Evolutionary conservation across 805 yeast species (phyloP), one percentile per base, ranked within the genome.

Genomic region (Lipomyces japonicus): DNA sequence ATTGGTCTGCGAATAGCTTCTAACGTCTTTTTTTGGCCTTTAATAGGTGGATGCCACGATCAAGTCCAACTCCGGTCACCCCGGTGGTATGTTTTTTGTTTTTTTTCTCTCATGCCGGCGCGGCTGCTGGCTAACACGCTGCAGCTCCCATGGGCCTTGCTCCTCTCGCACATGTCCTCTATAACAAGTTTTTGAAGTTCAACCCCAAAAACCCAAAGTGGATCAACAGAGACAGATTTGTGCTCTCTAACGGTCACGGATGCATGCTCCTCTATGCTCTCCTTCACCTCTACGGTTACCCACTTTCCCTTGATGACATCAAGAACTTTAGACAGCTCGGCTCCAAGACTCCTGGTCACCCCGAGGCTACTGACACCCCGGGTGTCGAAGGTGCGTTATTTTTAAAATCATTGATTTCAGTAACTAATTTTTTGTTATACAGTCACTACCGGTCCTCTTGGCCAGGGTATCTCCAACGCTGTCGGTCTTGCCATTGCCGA

Each of bases 271-370:
- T 87, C 68, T 91, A 91, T 79, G 74, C 90, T 35, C 69, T 91
- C 72, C 76, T 91, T 65, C 93, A 86, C 70, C 75, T 93, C 64
- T 81, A 80, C 66, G 97, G 97, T 55, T 91, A 80, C 76, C 84
- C 79, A 64, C 73, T 82, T 67, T 65, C 86, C 50, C 70, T 91
- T 60, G 95, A 88, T 40, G 97, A 91, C 72, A 77, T 91, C 71
- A 84, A 89, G 77, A 71, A 77, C 57, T 93, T 93, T 76, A 85
- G 97, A 78, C 95, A 86, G 73, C 72, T 90, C 65, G 77, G 78
- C 67, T 89, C 97, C 59, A 84, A 82, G 74, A 84, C 95, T 55
- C 97, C 98, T 44, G 98, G 98, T 62, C 98, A 91, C 75, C 98
- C 98, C 50, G 98, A 91, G 76, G 79, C 74, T 55, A 50, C 63